Evolutionary conservation across 345 rosid genomes (phyloP).

Genomic region (Lepidium africanum): DNA sequence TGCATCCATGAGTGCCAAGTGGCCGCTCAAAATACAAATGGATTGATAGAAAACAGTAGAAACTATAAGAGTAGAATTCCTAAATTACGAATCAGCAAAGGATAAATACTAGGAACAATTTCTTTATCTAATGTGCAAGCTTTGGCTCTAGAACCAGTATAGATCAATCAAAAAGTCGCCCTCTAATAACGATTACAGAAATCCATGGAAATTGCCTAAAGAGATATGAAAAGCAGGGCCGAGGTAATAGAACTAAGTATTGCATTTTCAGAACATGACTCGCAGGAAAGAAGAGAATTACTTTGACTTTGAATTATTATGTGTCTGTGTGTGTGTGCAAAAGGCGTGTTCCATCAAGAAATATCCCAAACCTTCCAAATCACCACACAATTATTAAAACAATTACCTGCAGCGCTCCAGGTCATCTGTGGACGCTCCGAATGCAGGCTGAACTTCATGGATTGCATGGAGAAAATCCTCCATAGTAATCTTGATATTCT

Average conservation of each 20-base stretch:
- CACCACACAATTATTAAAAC: not conserved
- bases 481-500: constrained; percentile 89
- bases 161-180: not conserved
- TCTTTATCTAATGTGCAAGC: not conserved
- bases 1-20: not conserved
- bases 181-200: not conserved
- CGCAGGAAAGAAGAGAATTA: not conserved
- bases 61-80: not conserved
- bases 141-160: not conserved
- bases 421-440: constrained; percentile 97
- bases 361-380: not conserved
- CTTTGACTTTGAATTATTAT: not conserved
- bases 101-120: not conserved
- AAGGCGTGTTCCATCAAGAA: not conserved
- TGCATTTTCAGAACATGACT: not conserved
- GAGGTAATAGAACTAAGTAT: not conserved
- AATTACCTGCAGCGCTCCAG: constrained; percentile 88
- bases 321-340: no score
- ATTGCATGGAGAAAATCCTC: constrained; percentile 83
- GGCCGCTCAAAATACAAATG: not conserved
- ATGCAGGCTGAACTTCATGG: constrained; percentile 77
- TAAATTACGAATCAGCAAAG: not conserved
- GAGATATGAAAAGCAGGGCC: not conserved
- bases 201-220: not conserved
- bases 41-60: not conserved